phyloP scores from a whole-genome alignment of 148 eudicot genomes.

The Rhododendron williamsianum region DNA sequence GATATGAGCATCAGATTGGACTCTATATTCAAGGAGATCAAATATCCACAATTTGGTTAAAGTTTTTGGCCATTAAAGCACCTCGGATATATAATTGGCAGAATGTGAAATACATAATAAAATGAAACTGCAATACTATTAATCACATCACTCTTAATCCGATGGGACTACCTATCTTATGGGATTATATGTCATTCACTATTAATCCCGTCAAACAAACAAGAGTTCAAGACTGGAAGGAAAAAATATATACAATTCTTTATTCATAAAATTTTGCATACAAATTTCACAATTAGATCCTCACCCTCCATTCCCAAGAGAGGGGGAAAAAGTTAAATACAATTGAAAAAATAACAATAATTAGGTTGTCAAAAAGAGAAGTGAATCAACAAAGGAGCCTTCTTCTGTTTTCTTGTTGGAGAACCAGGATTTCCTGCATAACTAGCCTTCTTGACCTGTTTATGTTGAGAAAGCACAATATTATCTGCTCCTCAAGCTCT shows the following conservation, averaged over 20 bases:
- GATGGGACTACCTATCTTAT: too few relatives aligned
- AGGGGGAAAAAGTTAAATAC: neutral
- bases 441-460: slow-evolving; percentile 73
- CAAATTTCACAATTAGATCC: neutral
- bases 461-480: slow-evolving; percentile 61
- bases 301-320: neutral
- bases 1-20: neutral
- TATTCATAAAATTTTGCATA: neutral
- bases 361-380: neutral
- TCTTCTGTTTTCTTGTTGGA: neutral
- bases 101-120: neutral
- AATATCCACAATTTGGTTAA: neutral
- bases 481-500: slow-evolving; percentile 72
- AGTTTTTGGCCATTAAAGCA: neutral
- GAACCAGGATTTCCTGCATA: slow-evolving; percentile 26
- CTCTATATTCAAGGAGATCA: neutral
- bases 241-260: neutral
- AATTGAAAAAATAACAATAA: neutral
- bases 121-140: neutral
- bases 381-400: neutral
- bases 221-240: neutral
- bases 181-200: neutral
- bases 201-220: neutral
- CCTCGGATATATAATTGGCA: neutral
- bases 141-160: neutral